Percentiles rank a stretch among this genome's conserved stretches.
phyloP scores from a whole-genome alignment of 176 grass and related monocot genomes.

The Oryza punctata region DNA sequence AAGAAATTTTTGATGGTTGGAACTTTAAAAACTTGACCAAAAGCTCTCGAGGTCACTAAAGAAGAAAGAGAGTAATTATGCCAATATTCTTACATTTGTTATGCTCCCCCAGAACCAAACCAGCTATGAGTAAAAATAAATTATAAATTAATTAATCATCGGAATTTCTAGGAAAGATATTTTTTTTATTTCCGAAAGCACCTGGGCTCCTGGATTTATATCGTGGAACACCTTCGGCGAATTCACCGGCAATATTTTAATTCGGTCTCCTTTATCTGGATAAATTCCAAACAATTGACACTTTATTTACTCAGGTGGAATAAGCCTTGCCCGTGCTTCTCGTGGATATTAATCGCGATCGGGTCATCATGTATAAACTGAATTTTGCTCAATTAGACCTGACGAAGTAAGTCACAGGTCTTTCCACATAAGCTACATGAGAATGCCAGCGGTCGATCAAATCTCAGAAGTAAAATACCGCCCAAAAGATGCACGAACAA shows the following conservation, averaged over 20 bases:
- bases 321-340: not conserved
- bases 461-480: too few relatives aligned
- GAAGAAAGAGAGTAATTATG: not conserved
- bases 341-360: not conserved
- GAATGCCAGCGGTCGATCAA: too few relatives aligned
- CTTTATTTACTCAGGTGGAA: not conserved
- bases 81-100: not conserved
- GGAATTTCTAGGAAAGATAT: not conserved
- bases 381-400: not conserved
- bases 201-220: not conserved
- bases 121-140: not conserved
- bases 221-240: not conserved
- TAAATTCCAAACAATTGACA: not conserved
- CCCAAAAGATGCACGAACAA: too few relatives aligned
- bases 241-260: not conserved
- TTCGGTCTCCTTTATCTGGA: not conserved
- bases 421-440: not conserved
- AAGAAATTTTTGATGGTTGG: too few relatives aligned
- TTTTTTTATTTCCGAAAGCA: not conserved
- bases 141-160: not conserved
- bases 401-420: not conserved
- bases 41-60: not conserved
- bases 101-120: not conserved
- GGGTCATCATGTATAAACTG: not conserved
- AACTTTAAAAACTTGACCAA: too few relatives aligned